Evolutionary conservation across 441 rosid genomes (phyloP), one percentile per base, ranked within the genome.

Genomic region (Corymbia calophylla): DNA sequence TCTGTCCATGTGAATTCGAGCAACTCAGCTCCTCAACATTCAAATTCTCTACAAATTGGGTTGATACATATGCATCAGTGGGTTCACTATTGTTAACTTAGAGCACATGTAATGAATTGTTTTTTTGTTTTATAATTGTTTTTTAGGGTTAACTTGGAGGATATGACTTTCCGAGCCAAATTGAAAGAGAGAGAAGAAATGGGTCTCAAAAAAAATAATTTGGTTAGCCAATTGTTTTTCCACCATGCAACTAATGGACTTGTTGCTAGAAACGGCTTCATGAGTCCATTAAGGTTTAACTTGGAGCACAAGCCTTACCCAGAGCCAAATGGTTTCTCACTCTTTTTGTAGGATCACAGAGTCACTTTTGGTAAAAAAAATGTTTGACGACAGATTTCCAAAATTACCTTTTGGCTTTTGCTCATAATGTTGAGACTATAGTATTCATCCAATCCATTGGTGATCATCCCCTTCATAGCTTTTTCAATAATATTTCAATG

Each of bases 341-440:
- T 66, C 44, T 32, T 31, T 31, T 31, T 66, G 1, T 66, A 66
- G 77, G 39, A 21, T 66, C 77, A 31, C 23, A n/a, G 8, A 64
- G 1, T n/a, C 17, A n/a, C 39, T 66, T 66, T 66, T 66, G 19
- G 6, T 56, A 23, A 56, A 16, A 66, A n/a, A 31, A 31, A 66
- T 0, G 16, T 32, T 44, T n/a, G n/a, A 3, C 23, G 3, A 19
- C 4, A 31, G 39, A 16, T 31, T 31, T 66, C 7, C 21, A 66
- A 29, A 31, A 17, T 66, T 31, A 66, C 23, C 23, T 66, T 66
- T 66, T 31, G 44, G 77, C 77, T 31, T 62, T 62, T 66, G 77
- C 77, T 31, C 23, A 1, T 31, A 66, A 32, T 66, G 44, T 66
- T 31, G 77, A 66, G 77, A 31, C 77, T 31, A 66, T 66, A n/a